Conservation (phyloP, 345 rosid genomes). For the Salix suchowensis region DNA sequence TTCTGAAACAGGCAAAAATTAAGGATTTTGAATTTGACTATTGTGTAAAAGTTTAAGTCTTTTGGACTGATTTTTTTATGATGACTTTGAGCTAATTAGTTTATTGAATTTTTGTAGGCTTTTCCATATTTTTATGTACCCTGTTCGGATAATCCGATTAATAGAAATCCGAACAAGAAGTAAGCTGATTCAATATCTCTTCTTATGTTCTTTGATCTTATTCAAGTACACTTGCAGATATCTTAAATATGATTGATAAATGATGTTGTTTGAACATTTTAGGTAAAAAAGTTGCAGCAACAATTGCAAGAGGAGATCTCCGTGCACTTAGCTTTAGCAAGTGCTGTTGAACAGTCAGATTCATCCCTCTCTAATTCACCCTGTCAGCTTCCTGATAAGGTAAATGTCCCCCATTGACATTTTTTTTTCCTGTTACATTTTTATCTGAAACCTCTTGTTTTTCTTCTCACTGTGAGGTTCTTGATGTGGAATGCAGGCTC, state of each 20-base stretch:
- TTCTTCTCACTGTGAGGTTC: constrained; percentile 12
- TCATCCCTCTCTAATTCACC: constrained; percentile 49
- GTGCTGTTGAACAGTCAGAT: constrained; percentile 58
- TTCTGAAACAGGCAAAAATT: not conserved
- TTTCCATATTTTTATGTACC: constrained; percentile 87
- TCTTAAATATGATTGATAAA: not conserved
- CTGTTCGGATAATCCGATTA: constrained; percentile 44
- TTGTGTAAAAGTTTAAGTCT: not conserved
- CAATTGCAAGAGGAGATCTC: constrained; percentile 72
- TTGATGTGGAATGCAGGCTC: constrained; percentile 42
- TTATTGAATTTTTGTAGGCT: constrained; percentile 46
- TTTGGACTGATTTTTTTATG: not conserved
- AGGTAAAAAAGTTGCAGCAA: constrained; percentile 66
- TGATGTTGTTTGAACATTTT: constrained; percentile 16
- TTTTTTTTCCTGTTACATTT: not conserved
- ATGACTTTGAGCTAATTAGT: not conserved
- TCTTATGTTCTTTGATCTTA: too few relatives aligned
- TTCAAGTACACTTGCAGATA: not conserved
- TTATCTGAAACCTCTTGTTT: not conserved
- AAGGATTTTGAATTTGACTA: too few relatives aligned
- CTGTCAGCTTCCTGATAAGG: constrained; percentile 66
- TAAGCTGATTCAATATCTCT: too few relatives aligned
- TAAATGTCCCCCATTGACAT: constrained; percentile 18
- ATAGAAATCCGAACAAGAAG: constrained; percentile 1
- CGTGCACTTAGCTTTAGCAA: constrained; percentile 58